Evolutionary conservation across 306 rosid genomes (phyloP).

Genomic region (Hippophae rhamnoides): DNA sequence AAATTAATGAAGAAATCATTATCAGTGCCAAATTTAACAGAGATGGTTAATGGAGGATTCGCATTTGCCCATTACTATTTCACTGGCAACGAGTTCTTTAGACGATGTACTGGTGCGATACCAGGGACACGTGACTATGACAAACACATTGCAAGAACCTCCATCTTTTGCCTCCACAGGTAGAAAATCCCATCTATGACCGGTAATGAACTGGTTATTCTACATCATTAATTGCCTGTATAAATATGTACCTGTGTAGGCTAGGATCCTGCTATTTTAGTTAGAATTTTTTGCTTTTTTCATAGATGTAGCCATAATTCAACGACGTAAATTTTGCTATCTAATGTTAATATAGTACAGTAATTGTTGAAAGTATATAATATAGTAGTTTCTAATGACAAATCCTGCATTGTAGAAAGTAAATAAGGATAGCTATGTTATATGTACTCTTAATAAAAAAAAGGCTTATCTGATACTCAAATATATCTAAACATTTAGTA

Average conservation of each 20-base stretch:
- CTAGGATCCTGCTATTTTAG: too few relatives aligned
- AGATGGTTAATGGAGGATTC: slow-evolving; percentile 72
- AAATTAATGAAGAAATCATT: slow-evolving; percentile 33
- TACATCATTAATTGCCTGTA: slow-evolving; percentile 21
- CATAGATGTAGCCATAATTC: too few relatives aligned
- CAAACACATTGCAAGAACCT: slow-evolving; percentile 82
- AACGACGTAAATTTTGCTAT: too few relatives aligned
- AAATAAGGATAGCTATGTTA: too few relatives aligned
- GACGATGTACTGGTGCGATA: slow-evolving; percentile 77
- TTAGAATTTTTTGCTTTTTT: too few relatives aligned
- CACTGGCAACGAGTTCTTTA: slow-evolving; percentile 80
- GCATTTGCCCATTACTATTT: slow-evolving; percentile 90
- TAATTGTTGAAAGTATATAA: too few relatives aligned
- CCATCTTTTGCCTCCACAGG: slow-evolving; percentile 68
- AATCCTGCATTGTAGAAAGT: too few relatives aligned
- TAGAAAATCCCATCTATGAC: slow-evolving; percentile 80
- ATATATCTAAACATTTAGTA: too few relatives aligned
- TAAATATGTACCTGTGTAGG: slow-evolving; percentile 7
- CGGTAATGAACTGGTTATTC: slow-evolving; percentile 40
- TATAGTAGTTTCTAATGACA: too few relatives aligned
- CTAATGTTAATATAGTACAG: too few relatives aligned
- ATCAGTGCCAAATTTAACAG: slow-evolving; percentile 52
- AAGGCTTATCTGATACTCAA: too few relatives aligned
- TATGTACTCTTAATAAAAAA: too few relatives aligned
- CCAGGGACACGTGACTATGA: slow-evolving; percentile 88